Percentiles rank a stretch among this genome's conserved stretches.
phyloP scores from a whole-genome alignment of 2,329 filamentous ascomycete species.

The Neofusicoccum ribis region DNA sequence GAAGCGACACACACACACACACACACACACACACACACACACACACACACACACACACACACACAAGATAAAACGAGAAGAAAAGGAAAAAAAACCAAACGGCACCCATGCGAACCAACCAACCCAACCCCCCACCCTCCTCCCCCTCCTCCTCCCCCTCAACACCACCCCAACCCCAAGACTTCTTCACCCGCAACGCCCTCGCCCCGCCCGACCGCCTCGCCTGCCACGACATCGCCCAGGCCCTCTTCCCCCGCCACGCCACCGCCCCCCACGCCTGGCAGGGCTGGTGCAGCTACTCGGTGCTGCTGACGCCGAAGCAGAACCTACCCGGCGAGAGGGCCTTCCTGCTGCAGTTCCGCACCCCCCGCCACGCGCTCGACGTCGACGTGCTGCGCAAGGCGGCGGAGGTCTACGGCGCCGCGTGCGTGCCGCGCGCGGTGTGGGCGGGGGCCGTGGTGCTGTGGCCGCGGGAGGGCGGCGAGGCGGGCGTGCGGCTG shows the following conservation, averaged over 20 bases:
- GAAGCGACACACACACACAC: background rate
- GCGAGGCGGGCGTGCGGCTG: background rate
- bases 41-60: background rate
- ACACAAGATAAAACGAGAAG: too few relatives aligned
- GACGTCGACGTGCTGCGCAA: slow-evolving; percentile 22
- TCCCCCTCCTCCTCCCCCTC: too few relatives aligned
- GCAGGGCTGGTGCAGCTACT: slow-evolving; percentile 24
- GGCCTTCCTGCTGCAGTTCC: slow-evolving; percentile 22
- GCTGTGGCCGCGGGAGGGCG: slow-evolving; percentile 19
- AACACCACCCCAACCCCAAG: background rate
- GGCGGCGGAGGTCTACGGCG: slow-evolving; percentile 28
- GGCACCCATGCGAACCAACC: background rate
- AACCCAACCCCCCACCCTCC: background rate
- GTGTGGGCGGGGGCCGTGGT: background rate
- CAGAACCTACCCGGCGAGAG: too few relatives aligned
- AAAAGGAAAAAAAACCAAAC: too few relatives aligned
- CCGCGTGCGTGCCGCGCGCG: slow-evolving; percentile 25
- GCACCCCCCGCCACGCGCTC: slow-evolving; percentile 15
- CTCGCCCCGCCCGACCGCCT: background rate
- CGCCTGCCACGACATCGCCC: slow-evolving; percentile 13
- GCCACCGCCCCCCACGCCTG: background rate
- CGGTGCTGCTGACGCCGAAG: slow-evolving; percentile 6
- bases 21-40: too few relatives aligned
- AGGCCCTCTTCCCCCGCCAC: background rate
- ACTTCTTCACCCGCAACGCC: slow-evolving; percentile 21